Conservation (phyloP, 1,284 basidiomycete genomes). For the Apiotrichum sp. region DNA sequence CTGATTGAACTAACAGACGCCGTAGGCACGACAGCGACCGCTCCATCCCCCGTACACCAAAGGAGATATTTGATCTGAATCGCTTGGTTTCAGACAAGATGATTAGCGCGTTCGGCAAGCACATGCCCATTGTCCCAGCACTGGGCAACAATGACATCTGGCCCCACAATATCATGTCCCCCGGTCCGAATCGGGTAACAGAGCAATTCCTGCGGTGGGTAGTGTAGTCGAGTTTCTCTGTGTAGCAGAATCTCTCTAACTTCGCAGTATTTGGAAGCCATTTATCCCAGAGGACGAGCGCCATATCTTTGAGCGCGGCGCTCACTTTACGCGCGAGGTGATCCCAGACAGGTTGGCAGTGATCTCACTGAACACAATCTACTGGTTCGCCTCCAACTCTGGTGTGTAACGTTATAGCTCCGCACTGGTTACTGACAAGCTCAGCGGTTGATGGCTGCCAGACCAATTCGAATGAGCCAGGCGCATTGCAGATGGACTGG, state of each 20-base stretch:
- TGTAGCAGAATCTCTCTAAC: neutral
- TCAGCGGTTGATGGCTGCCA: slow-evolving; percentile 57
- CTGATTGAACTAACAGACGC: slow-evolving; percentile 3
- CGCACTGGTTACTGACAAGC: neutral
- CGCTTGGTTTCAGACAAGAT: slow-evolving; percentile 63
- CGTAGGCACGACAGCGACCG: slow-evolving; percentile 81
- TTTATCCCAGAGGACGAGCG: slow-evolving; percentile 77
- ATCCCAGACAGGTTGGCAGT: slow-evolving; percentile 70
- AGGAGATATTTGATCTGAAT: slow-evolving; percentile 76
- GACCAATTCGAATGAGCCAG: slow-evolving; percentile 60
- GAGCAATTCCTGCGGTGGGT: slow-evolving; percentile 63
- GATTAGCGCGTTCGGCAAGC: slow-evolving; percentile 61
- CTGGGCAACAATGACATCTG: slow-evolving; percentile 88
- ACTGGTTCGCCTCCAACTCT: slow-evolving; percentile 87
- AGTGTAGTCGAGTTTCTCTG: neutral
- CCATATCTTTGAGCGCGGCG: slow-evolving; percentile 76
- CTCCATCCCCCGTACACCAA: slow-evolving; percentile 66
- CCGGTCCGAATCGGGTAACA: slow-evolving; percentile 74
- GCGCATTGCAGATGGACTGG: slow-evolving; percentile 83
- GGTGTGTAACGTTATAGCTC: slow-evolving; percentile 48
- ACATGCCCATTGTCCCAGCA: slow-evolving; percentile 75
- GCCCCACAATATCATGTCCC: slow-evolving; percentile 58
- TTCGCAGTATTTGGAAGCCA: slow-evolving; percentile 65
- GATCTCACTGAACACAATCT: slow-evolving; percentile 84
- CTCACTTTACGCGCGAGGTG: slow-evolving; percentile 77